Conservation (phyloP, 2,329 filamentous ascomycete genomes). For the Epichloe typhina region DNA sequence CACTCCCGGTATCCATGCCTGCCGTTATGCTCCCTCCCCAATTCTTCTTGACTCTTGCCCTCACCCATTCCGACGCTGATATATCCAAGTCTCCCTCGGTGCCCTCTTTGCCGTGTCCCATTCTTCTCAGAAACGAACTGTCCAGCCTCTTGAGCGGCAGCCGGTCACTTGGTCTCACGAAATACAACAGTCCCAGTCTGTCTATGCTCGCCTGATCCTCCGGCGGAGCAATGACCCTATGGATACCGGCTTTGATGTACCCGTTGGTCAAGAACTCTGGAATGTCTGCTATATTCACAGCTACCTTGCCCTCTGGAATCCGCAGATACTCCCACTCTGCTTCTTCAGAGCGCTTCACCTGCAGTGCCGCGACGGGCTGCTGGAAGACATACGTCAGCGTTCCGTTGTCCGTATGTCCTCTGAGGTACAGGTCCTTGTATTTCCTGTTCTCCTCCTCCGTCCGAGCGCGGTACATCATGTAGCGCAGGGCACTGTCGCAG, state of each 20-base stretch:
- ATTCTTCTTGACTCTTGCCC: constrained; percentile 2
- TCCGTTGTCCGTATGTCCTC: constrained; percentile 41
- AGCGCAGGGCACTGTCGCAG: constrained; percentile 43
- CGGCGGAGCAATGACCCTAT: constrained; percentile 3
- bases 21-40: neutral
- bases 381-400: constrained; percentile 43
- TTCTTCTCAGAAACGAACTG: neutral
- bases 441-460: constrained; percentile 28
- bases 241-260: constrained; percentile 2
- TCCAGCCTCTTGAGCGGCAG: constrained; percentile 3
- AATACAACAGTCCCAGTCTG: constrained; percentile 2
- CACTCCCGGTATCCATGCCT: neutral
- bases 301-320: constrained; percentile 3
- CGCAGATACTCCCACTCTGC: constrained; percentile 2
- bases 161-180: constrained; percentile 3
- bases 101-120: constrained; percentile 1
- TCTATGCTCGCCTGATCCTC: constrained; percentile 1
- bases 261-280: constrained; percentile 3
- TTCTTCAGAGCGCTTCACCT: constrained; percentile 22
- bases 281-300: constrained; percentile 3
- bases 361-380: constrained; percentile 42
- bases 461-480: constrained; percentile 44
- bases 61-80: constrained; percentile 3
- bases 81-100: constrained; percentile 1
- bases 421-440: constrained; percentile 22